phyloP scores from a whole-genome alignment of 768 basidiomycete genomes.

The Dentipellis sp. region DNA sequence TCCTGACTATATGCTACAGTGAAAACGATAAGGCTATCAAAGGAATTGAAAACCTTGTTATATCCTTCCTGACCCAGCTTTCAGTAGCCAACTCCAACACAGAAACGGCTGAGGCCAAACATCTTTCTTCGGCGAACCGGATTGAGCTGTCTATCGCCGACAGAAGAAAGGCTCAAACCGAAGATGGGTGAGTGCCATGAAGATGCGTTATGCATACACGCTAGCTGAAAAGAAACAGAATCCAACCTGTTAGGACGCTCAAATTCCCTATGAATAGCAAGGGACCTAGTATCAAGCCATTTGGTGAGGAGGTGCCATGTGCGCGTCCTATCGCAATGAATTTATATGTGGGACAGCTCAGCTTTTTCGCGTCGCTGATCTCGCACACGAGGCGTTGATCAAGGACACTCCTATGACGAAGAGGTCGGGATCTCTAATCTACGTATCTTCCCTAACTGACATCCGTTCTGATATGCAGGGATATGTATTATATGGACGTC shows the following conservation, averaged over 20 bases:
- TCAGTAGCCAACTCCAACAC: slow-evolving; percentile 5
- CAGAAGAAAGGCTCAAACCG: slow-evolving; percentile 21
- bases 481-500: slow-evolving; percentile 85
- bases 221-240: neutral
- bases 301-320: slow-evolving; percentile 25
- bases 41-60: neutral
- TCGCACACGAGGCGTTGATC: slow-evolving; percentile 59
- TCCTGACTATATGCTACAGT: no score
- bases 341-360: slow-evolving; percentile 39
- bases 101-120: slow-evolving; percentile 10
- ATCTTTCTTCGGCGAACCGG: neutral
- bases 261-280: slow-evolving; percentile 29
- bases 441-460: neutral
- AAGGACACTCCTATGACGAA: slow-evolving; percentile 34
- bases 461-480: slow-evolving; percentile 33
- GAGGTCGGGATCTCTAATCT: slow-evolving; percentile 3
- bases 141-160: slow-evolving; percentile 27
- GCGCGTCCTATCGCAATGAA: neutral
- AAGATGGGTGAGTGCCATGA: slow-evolving; percentile 21
- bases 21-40: no score
- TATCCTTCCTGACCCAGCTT: slow-evolving; percentile 16
- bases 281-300: slow-evolving; percentile 28
- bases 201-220: neutral
- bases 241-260: slow-evolving; percentile 19
- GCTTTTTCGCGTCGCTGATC: slow-evolving; percentile 54